phyloP scores from a whole-genome alignment of 108 stramenopile genomes.

The Skeletonema marinoi region DNA sequence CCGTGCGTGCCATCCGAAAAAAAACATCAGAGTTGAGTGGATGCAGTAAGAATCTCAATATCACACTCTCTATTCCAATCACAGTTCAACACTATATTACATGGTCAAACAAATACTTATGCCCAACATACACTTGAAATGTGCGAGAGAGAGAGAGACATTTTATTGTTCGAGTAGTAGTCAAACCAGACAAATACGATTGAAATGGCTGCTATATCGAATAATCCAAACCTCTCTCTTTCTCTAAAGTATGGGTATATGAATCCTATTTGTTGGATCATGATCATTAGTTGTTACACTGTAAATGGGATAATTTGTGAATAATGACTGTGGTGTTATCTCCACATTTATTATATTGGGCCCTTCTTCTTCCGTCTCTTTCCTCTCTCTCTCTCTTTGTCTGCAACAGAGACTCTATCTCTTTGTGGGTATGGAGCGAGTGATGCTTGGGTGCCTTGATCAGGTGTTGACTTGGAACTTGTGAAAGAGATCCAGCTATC shows the following conservation, averaged over 20 bases:
- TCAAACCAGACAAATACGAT: neutral
- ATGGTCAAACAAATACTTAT: conserved; percentile 4
- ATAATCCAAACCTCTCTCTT: neutral
- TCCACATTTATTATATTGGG: neutral
- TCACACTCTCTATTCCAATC: conserved; percentile 1
- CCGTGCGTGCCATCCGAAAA: too few species aligned
- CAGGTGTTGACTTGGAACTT: too few species aligned
- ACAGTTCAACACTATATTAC: neutral
- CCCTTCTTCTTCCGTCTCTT: conserved; percentile 1
- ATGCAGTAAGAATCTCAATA: neutral
- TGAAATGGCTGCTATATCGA: neutral
- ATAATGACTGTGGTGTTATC: neutral
- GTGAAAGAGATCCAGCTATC: too few species aligned
- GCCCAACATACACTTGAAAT: neutral
- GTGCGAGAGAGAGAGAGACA: neutral
- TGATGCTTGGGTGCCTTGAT: neutral
- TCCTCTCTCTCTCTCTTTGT: neutral
- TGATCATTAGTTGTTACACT: conserved; percentile 2
- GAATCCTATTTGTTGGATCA: neutral
- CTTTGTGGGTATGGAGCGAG: neutral
- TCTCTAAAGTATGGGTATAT: conserved; percentile 3
- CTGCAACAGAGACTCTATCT: neutral
- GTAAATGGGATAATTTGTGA: neutral
- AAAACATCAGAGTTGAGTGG: neutral
- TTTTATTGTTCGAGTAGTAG: neutral